These are phyloP conservation scores for Penicillium sp. DNA, from an alignment of 2,329 filamentous ascomycete species.

Conservation along the genomic window DNA sequence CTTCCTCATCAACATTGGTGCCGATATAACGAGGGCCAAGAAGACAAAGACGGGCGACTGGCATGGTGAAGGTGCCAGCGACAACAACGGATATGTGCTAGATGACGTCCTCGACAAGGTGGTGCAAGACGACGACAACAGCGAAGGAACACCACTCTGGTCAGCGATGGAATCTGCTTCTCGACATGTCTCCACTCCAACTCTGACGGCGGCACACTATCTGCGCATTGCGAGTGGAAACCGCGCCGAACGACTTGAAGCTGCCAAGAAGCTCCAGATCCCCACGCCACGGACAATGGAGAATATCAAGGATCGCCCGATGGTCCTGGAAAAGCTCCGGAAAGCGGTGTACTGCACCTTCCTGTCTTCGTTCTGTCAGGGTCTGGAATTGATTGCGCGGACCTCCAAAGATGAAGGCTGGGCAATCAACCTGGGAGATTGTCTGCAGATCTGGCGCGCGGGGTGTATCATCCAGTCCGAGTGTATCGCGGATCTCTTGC, in stretches of 20 bases:
- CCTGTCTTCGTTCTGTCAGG: conserved; percentile 65
- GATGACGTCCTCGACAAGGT: conserved; percentile 69
- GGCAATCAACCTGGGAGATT: conserved; percentile 48
- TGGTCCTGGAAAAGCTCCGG: conserved; percentile 61
- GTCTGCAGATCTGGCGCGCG: conserved; percentile 63
- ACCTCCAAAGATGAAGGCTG: conserved; percentile 62
- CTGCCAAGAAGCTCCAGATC: conserved; percentile 52
- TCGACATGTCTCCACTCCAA: conserved; percentile 65
- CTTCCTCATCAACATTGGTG: conserved; percentile 65
- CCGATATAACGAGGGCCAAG: conserved; percentile 60
- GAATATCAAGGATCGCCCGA: conserved; percentile 37
- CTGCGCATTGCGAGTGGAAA: conserved; percentile 66
- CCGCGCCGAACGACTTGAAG: conserved; percentile 56
- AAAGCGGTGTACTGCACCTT: conserved; percentile 64
- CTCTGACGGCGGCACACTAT: conserved; percentile 64
- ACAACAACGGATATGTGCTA: conserved; percentile 55
- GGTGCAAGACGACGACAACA: conserved; percentile 67
- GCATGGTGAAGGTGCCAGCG: conserved; percentile 35
- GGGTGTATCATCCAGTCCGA: conserved; percentile 73
- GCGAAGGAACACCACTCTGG: conserved; percentile 70
- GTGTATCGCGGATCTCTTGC: conserved; percentile 62
- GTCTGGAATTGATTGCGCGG: conserved; percentile 64
- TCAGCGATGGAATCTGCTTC: conserved; percentile 62
- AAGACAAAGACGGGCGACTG: conserved; percentile 43
- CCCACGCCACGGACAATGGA: conserved; percentile 42